Evolutionary conservation across 345 rosid species (phyloP).

Genomic region (Viola odorata): DNA sequence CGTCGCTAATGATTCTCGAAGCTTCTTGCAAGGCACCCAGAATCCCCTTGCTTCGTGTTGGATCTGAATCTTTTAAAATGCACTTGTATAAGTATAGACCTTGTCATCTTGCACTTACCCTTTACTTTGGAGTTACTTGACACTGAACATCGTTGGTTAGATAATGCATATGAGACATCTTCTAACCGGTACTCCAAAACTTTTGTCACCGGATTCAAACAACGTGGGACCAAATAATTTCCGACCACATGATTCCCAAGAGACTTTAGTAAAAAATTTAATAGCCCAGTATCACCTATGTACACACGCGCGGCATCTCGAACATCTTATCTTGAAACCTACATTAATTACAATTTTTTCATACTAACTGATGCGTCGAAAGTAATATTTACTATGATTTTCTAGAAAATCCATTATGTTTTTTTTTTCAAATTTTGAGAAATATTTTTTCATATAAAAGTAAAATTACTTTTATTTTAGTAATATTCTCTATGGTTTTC

Average conservation of each 20-base stretch:
- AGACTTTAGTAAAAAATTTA: constrained; percentile 83
- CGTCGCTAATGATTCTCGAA: constrained; percentile 61
- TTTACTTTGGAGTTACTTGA: constrained; percentile 36
- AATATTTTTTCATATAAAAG: too few species aligned
- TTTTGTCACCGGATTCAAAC: constrained; percentile 88
- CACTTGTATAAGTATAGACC: constrained; percentile 44
- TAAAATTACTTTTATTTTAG: too few species aligned
- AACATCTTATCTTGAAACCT: constrained; percentile 92
- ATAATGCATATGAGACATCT: constrained; percentile 48
- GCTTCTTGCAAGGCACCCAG: constrained; percentile 48
- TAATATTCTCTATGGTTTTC: too few species aligned
- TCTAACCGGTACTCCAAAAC: constrained; percentile 83
- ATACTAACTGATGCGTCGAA: too few species aligned
- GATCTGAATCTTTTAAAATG: constrained; percentile 50
- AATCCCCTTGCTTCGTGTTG: constrained; percentile 26
- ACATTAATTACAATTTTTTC: too few species aligned
- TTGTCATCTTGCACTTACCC: constrained; percentile 44
- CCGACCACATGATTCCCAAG: constrained; percentile 90
- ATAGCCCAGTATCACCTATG: constrained; percentile 87
- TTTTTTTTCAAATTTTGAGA: too few species aligned
- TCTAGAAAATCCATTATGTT: too few species aligned
- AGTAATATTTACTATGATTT: too few species aligned
- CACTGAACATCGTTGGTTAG: constrained; percentile 33
- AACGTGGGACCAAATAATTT: constrained; percentile 74
- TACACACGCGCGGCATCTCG: constrained; percentile 84